These are phyloP conservation scores for Nothomitra cinnamomea DNA, from an alignment of 2,329 filamentous ascomycete species.

Conservation along the genomic window DNA sequence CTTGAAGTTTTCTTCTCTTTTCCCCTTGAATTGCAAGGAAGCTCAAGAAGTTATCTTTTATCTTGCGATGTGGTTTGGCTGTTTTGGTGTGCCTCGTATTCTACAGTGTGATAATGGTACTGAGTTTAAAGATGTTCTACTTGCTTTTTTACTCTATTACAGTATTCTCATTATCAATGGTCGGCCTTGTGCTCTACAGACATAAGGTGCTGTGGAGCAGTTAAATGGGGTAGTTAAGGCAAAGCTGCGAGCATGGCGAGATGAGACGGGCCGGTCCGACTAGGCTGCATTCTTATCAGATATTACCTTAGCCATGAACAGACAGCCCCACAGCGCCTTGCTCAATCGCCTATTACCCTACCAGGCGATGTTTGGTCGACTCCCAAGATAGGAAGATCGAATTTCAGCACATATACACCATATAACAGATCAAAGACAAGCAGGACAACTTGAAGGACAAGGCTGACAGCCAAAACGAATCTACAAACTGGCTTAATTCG, in stretches of 20 bases:
- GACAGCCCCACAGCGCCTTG: background rate
- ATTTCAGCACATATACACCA: background rate
- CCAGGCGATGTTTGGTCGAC: background rate
- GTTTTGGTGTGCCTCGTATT: background rate
- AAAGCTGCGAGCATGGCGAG: background rate
- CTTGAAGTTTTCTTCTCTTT: background rate
- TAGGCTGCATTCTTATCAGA: background rate
- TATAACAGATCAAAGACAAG: background rate
- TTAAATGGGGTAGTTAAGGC: background rate
- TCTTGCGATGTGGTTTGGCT: background rate
- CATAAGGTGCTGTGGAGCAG: background rate
- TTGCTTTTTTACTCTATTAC: background rate
- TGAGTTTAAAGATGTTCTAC: background rate
- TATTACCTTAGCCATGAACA: background rate
- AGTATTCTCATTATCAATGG: background rate
- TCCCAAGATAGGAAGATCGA: background rate
- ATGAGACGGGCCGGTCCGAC: background rate
- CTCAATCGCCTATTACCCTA: background rate
- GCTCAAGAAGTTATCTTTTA: background rate
- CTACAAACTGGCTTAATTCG: too few species aligned
- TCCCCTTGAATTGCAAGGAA: background rate
- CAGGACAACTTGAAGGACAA: background rate
- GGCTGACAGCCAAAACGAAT: too few species aligned
- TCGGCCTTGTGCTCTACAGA: background rate
- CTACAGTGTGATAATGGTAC: background rate